Conservation (phyloP, 1,284 basidiomycete genomes). For the Caloboletus inedulis region DNA sequence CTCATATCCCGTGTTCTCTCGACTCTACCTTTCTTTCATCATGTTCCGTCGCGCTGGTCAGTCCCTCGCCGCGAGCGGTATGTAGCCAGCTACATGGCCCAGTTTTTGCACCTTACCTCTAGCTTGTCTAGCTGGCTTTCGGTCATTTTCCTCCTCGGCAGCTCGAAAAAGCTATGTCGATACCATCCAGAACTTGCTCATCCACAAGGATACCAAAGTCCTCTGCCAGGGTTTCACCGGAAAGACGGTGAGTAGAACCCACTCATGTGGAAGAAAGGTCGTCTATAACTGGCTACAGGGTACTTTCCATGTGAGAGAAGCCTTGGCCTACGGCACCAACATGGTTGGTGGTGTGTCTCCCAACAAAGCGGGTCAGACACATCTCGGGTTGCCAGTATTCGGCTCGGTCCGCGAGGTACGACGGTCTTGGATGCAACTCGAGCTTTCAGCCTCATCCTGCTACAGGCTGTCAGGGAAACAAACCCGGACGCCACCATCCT, state of each 20-base stretch:
- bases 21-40: slow-evolving; percentile 11
- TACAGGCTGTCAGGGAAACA: slow-evolving; percentile 77
- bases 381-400: slow-evolving; percentile 95
- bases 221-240: slow-evolving; percentile 94
- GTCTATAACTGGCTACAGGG: slow-evolving; percentile 51
- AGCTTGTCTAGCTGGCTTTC: slow-evolving; percentile 53
- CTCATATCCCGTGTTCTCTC: slow-evolving; percentile 11
- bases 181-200: slow-evolving; percentile 88
- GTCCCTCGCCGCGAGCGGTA: slow-evolving; percentile 53
- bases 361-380: slow-evolving; percentile 94
- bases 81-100: slow-evolving; percentile 15
- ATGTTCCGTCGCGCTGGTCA: slow-evolving; percentile 62
- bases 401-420: slow-evolving; percentile 87
- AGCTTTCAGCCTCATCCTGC: slow-evolving; percentile 3
- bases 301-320: slow-evolving; percentile 96
- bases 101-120: not conserved
- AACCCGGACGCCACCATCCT: slow-evolving; percentile 91
- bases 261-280: not conserved
- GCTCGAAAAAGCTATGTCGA: slow-evolving; percentile 77
- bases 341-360: slow-evolving; percentile 99
- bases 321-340: slow-evolving; percentile 91
- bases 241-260: slow-evolving; percentile 74
- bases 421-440: slow-evolving; percentile 1
- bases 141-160: slow-evolving; percentile 77
- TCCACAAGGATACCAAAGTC: slow-evolving; percentile 94